These are phyloP conservation scores for Candida sanyaensis DNA, from an alignment of 1,139 yeast species.

Conservation along the genomic window DNA sequence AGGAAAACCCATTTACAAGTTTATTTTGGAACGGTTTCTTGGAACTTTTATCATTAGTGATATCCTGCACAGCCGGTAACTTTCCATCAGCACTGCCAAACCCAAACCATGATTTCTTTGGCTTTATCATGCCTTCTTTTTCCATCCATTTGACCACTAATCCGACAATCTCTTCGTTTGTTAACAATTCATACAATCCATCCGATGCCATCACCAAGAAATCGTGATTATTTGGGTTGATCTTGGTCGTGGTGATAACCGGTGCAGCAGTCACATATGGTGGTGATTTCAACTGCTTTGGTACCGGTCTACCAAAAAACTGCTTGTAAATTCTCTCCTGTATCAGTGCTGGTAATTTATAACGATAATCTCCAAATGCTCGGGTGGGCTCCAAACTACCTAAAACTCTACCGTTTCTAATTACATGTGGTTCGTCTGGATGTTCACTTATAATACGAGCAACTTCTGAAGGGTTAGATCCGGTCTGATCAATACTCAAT, in stretches of 20 bases:
- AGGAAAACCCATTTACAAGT: constrained; percentile 46
- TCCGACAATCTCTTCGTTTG: constrained; percentile 91
- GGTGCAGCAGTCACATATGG: constrained; percentile 99
- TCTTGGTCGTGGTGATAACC: constrained; percentile 79
- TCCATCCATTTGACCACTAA: constrained; percentile 95
- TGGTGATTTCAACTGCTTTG: constrained; percentile 79
- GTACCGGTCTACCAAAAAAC: constrained; percentile 83
- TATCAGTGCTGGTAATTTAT: constrained; percentile 72
- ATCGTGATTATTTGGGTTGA: constrained; percentile 72
- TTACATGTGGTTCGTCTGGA: constrained; percentile 84
- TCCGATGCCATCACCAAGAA: constrained; percentile 93
- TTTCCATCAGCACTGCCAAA: constrained; percentile 51
- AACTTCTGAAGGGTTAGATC: constrained; percentile 86
- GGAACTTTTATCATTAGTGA: constrained; percentile 55
- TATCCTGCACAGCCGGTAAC: constrained; percentile 63
- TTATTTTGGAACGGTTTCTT: constrained; percentile 45
- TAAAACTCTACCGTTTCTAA: constrained; percentile 84
- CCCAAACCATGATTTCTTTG: constrained; percentile 53
- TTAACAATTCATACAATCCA: constrained; percentile 88
- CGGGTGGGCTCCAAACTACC: constrained; percentile 97
- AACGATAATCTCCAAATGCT: constrained; percentile 97
- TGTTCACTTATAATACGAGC: constrained; percentile 83
- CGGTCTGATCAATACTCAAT: constrained; percentile 90
- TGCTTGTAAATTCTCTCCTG: constrained; percentile 75
- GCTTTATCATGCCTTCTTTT: constrained; percentile 62